These are phyloP conservation scores for Solanum commersonii DNA, from an alignment of 257 asterid genomes.

Conservation along the genomic window DNA sequence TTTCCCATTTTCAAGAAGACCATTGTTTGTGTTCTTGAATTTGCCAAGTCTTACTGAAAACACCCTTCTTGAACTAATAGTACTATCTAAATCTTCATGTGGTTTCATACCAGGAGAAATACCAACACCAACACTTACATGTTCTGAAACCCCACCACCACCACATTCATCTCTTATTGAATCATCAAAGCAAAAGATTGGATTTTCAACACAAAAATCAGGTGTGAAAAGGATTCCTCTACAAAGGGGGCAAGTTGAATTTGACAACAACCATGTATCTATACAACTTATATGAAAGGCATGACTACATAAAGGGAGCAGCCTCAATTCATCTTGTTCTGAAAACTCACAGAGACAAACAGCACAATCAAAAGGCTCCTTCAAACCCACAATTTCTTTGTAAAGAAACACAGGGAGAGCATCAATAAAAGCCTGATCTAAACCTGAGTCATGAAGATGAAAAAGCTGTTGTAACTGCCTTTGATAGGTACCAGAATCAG, in stretches of 20 bases:
- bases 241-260: constrained; percentile 83
- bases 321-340: constrained; percentile 51
- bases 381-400: constrained; percentile 56
- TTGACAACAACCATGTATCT: constrained; percentile 82
- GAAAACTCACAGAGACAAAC: constrained; percentile 82
- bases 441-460: constrained; percentile 72
- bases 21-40: constrained; percentile 27
- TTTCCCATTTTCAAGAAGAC: constrained; percentile 12
- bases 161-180: constrained; percentile 36
- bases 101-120: constrained; percentile 20
- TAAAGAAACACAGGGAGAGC: constrained; percentile 73
- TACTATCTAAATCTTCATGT: constrained; percentile 16
- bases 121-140: constrained; percentile 3
- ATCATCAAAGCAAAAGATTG: constrained; percentile 43
- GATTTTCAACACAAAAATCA: constrained; percentile 52
- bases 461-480: constrained; percentile 83
- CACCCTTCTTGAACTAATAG: constrained; percentile 52
- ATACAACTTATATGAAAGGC: constrained; percentile 89
- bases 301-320: constrained; percentile 78
- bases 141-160: constrained; percentile 9
- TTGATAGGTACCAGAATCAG: constrained; percentile 52
- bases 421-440: constrained; percentile 74
- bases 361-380: constrained; percentile 88
- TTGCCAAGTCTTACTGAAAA: constrained; percentile 88
- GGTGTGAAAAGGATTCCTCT: constrained; percentile 63